Evolutionary conservation across 495 filamentous ascomycete genomes (phyloP).

Genomic region (Podospora pseudopauciseta): DNA sequence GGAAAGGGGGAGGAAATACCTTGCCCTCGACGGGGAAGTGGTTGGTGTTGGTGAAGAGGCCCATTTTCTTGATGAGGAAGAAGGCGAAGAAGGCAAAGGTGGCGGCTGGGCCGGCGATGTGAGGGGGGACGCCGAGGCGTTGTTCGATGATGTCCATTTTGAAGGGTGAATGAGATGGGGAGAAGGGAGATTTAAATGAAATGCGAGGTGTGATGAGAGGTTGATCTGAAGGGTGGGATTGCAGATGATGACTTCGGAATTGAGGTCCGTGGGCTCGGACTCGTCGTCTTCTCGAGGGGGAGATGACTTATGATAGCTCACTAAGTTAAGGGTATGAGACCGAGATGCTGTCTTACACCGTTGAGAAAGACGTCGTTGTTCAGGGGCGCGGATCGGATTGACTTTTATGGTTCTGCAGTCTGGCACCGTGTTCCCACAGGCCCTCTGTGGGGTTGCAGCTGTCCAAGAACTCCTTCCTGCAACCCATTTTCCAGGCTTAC

Average conservation of each 20-base stretch:
- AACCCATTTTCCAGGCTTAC: not conserved
- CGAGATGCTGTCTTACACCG: not conserved
- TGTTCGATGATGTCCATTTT: conserved; percentile 21
- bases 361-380: not conserved
- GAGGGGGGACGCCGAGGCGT: conserved; percentile 13
- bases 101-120: conserved; percentile 40
- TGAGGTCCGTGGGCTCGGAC: not conserved
- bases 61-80: conserved; percentile 55
- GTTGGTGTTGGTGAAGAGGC: conserved; percentile 62
- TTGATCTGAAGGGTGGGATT: not conserved
- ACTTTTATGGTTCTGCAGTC: not conserved
- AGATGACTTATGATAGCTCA: not conserved
- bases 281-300: not conserved
- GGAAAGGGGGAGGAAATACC: conserved; percentile 45
- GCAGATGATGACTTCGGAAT: not conserved
- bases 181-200: not conserved
- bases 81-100: conserved; percentile 45
- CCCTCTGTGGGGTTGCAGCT: not conserved
- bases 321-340: not conserved
- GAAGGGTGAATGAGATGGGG: not conserved
- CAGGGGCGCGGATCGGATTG: conserved; percentile 5
- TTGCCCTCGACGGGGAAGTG: conserved; percentile 77
- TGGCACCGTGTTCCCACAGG: not conserved
- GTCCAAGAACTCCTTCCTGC: not conserved
- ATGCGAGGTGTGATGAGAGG: conserved; percentile 2